A percentile compares a stretch with the other conserved stretches of the same genome.
Evolutionary conservation across 331 rosid genomes (phyloP).

Genomic region (Dryas integrifolia): DNA sequence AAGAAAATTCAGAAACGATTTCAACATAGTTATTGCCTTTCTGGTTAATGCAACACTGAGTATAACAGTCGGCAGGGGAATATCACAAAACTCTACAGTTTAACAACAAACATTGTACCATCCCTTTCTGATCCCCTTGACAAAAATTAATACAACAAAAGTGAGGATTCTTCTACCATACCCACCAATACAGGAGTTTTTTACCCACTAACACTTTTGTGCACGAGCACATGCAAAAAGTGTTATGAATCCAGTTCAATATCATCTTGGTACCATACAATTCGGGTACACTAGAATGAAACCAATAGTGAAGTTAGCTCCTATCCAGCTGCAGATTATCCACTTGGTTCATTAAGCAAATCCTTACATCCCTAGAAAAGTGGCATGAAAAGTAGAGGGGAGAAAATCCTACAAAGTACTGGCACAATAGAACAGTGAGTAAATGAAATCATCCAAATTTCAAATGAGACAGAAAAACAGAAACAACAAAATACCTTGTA

Average conservation of each 20-base stretch:
- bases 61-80: neutral
- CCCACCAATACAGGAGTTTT: no score
- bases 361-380: slow-evolving; percentile 1
- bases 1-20: neutral
- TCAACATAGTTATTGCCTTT: neutral
- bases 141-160: neutral
- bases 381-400: neutral
- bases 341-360: neutral
- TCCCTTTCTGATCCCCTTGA: slow-evolving; percentile 2
- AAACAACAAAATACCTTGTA: slow-evolving; percentile 8
- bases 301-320: neutral
- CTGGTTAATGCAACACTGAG: neutral
- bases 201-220: no score
- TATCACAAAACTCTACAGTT: slow-evolving; percentile 18
- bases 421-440: neutral
- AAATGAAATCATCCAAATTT: neutral
- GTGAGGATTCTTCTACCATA: no score
- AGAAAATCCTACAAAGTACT: slow-evolving; percentile 1
- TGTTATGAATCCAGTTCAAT: no score
- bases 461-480: neutral
- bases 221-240: no score
- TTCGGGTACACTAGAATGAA: no score
- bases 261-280: no score
- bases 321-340: slow-evolving; percentile 5
- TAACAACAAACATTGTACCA: neutral